phyloP scores from a whole-genome alignment of 257 asterid species.

The Solanum boliviense region DNA sequence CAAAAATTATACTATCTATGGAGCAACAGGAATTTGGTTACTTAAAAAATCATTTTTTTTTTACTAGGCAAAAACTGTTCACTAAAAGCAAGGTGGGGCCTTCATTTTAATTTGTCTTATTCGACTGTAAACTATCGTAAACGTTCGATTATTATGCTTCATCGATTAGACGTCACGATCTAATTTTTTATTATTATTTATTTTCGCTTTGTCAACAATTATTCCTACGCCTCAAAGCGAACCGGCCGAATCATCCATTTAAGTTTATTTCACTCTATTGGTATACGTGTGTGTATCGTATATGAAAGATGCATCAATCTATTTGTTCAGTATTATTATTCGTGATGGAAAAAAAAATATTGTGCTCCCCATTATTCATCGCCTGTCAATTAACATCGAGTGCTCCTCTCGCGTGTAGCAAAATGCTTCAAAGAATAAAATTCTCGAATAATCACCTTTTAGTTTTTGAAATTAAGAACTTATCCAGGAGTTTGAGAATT shows the following conservation, averaged over 20 bases:
- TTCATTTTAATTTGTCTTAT: background rate
- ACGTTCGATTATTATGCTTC: background rate
- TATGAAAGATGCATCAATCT: background rate
- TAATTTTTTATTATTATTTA: background rate
- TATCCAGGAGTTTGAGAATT: too few species aligned
- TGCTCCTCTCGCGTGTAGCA: too few species aligned
- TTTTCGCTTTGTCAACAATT: background rate
- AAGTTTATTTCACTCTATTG: background rate
- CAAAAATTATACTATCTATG: background rate
- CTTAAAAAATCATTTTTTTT: background rate
- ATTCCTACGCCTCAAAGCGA: background rate
- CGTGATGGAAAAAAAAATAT: background rate
- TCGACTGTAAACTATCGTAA: background rate
- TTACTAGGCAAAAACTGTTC: background rate
- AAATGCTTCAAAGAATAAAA: too few species aligned
- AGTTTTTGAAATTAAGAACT: too few species aligned
- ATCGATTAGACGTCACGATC: background rate
- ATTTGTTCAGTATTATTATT: background rate
- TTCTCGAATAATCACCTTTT: too few species aligned
- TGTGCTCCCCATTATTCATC: too few species aligned
- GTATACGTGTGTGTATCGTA: background rate
- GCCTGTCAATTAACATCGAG: too few species aligned
- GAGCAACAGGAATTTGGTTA: background rate
- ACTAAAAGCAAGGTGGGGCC: background rate
- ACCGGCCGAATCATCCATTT: background rate